A percentile compares a stretch with the other conserved stretches of the same genome.
Conservation (phyloP, 106 monocot genomes). For the Dendrobium huoshanense region DNA sequence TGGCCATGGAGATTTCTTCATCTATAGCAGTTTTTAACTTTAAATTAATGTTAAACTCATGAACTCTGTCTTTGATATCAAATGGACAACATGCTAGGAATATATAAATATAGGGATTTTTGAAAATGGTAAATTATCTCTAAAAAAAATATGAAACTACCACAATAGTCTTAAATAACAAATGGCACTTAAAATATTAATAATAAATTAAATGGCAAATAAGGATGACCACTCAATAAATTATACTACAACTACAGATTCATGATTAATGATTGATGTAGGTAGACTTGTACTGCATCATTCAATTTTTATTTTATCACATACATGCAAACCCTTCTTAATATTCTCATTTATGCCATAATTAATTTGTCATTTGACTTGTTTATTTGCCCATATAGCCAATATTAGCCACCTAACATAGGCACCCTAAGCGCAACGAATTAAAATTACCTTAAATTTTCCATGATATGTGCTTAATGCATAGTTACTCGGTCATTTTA, state of each 20-base stretch:
- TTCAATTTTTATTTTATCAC: neutral
- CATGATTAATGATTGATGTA: neutral
- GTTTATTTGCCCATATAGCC: neutral
- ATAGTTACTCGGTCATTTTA: neutral
- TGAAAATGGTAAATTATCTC: too few species aligned
- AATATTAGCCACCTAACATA: neutral
- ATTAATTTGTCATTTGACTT: neutral
- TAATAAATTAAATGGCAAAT: too few species aligned
- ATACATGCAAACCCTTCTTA: neutral
- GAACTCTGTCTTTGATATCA: neutral
- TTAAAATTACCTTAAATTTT: neutral
- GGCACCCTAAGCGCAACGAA: neutral
- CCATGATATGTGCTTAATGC: neutral
- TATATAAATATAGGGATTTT: too few species aligned
- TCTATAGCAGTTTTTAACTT: too few species aligned
- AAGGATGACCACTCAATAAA: too few species aligned
- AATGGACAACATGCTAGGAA: neutral
- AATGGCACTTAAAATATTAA: too few species aligned
- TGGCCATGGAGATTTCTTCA: too few species aligned
- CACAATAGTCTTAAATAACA: too few species aligned
- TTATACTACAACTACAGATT: too few species aligned
- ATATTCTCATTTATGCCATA: neutral
- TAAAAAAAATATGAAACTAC: too few species aligned
- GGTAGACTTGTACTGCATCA: neutral
- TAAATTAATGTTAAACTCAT: neutral